A percentile compares a stretch with the other conserved stretches of the same genome.
Conservation (phyloP, 202 grass and related monocot species). For the Panicum virgatum region DNA sequence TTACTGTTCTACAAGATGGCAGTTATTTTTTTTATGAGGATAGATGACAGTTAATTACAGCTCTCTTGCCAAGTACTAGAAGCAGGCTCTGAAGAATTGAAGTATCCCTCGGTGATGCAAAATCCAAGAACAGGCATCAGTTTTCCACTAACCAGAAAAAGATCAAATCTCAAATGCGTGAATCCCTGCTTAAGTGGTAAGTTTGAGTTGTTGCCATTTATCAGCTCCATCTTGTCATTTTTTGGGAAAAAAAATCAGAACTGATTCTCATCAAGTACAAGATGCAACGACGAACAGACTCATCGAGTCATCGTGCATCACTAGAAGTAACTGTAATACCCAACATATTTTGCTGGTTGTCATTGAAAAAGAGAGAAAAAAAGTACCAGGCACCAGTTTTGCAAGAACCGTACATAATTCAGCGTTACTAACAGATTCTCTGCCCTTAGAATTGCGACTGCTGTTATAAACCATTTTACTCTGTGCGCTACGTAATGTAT, state of each 20-base stretch:
- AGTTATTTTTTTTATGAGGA: no score
- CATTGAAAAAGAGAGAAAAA: no score
- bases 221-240: neutral
- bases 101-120: neutral
- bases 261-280: neutral
- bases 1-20: no score
- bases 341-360: neutral
- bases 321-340: neutral
- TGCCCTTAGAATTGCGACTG: neutral
- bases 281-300: neutral
- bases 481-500: neutral
- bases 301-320: neutral
- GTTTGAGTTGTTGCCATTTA: neutral
- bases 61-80: no score
- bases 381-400: neutral
- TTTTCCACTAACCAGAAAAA: neutral
- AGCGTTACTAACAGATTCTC: neutral
- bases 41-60: no score
- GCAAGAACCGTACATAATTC: neutral
- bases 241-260: neutral
- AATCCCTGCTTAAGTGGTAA: no score
- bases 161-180: neutral
- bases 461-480: neutral
- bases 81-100: neutral
- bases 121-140: neutral